Percentiles rank a stretch among this genome's conserved stretches.
These are phyloP conservation scores for Metrosideros polymorpha DNA, from an alignment of 441 rosid species.

Conservation along the genomic window DNA sequence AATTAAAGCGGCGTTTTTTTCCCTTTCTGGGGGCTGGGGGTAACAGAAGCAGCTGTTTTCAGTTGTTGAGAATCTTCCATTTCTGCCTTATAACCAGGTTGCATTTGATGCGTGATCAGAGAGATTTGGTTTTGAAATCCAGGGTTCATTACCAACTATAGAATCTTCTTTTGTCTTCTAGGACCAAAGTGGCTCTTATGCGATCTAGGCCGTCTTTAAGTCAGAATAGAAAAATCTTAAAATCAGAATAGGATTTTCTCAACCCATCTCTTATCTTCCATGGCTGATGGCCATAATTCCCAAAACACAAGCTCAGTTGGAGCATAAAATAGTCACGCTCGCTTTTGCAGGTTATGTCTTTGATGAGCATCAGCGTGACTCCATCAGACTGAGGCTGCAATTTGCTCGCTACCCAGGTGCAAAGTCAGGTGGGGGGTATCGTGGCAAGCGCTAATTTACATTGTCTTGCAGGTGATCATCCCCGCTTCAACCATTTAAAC, in stretches of 20 bases:
- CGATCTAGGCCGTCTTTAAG: neutral
- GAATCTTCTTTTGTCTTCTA: neutral
- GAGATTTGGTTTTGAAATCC: neutral
- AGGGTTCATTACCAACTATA: neutral
- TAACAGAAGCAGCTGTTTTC: neutral
- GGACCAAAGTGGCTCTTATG: neutral
- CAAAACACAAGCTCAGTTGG: slow-evolving; percentile 13
- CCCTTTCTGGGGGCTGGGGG: neutral
- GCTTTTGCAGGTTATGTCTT: slow-evolving; percentile 72
- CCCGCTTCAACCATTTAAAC: slow-evolving; percentile 15
- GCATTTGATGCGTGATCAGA: neutral
- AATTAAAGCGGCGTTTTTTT: neutral
- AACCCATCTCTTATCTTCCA: neutral
- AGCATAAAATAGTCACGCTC: slow-evolving; percentile 35
- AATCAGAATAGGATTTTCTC: neutral
- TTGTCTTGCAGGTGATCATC: slow-evolving; percentile 32
- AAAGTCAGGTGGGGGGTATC: slow-evolving; percentile 66
- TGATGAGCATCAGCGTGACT: slow-evolving; percentile 58
- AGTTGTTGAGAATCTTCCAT: neutral
- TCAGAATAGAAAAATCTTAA: neutral
- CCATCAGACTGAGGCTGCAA: slow-evolving; percentile 53
- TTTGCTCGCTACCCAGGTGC: slow-evolving; percentile 81
- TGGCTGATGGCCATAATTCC: slow-evolving; percentile 11
- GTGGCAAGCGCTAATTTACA: slow-evolving; percentile 45
- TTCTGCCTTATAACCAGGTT: neutral